Base-by-base conservation (phyloP, 306 rosid species). In the Inga oerstediana region DNA sequence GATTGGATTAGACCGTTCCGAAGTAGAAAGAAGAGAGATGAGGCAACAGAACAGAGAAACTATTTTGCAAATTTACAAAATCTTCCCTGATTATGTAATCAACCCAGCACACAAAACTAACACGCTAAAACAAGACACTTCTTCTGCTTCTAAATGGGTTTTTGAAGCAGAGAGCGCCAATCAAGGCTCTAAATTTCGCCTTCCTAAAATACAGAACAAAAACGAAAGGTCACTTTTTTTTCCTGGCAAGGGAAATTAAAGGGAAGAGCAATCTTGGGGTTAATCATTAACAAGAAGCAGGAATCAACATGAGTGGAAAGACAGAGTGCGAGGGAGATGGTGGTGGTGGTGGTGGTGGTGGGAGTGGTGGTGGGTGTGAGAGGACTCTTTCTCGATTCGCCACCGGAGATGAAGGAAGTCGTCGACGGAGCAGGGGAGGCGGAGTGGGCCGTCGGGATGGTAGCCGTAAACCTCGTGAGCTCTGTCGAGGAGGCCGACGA, bases 401-500 rank as follows among this genome's bases (percentile, higher is more conserved):
- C 97, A 90, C 9, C 92, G 90, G 34, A 90, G 92, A 49, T 92
- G 91, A 24, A 90, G 86, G 20, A 92, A 92, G 22, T 89, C 95
- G 13, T 93, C 95, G 22, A 91, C 88, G 9, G 95, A 91, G 72
- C 95, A 91, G 0, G 95, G 97, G 0, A 93, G 95, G 62, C 84
- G 76, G 45, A 93, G 97, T 3, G 95, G 97, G 49, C 97, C 97
- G 2, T 87, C 86, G 68, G 91, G 85, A 34, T 93, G 93, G 87
- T 93, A 93, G 1, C 97, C 95, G 61, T 91, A 93, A 48, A 91
- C 85, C 66, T 92, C 97, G 19, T 62, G 76, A 77, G 97, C 97
- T 49, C 82, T 81, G 37, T 92, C 97, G 3, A 89, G 84, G 61
- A 93, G 97, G 5, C 67, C 49, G 79, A 84, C 89, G 81, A 93